phyloP scores from a whole-genome alignment of 129 eudicot genomes.

The Arctium lappa region DNA sequence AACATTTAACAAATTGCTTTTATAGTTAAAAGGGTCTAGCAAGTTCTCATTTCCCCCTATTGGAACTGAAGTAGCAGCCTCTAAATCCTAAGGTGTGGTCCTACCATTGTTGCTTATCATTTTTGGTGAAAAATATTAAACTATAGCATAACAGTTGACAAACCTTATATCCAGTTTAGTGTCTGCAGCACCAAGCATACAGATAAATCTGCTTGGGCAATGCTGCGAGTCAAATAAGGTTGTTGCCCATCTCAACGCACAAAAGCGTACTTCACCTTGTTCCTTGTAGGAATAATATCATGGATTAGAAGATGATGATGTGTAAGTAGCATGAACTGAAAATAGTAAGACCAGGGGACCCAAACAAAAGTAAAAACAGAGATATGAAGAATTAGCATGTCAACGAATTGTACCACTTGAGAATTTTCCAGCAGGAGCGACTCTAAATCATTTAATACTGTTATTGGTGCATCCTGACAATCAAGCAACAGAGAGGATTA shows the following conservation, averaged over 20 bases:
- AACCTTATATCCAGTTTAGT: constrained; percentile 87
- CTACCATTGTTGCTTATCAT: not conserved
- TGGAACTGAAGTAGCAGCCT: not conserved
- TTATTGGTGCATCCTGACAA: constrained; percentile 74
- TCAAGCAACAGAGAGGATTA: constrained; percentile 19
- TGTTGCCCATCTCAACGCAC: constrained; percentile 96
- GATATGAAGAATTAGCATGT: constrained; percentile 7
- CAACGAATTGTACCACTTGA: constrained; percentile 62
- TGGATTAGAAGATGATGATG: constrained; percentile 10
- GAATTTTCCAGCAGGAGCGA: constrained; percentile 66
- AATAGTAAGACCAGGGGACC: constrained; percentile 11
- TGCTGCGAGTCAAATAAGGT: constrained; percentile 79
- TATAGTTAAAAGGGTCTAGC: not conserved
- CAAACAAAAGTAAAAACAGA: constrained; percentile 6
- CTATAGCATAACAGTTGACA: not conserved
- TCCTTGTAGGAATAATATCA: constrained; percentile 47
- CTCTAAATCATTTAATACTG: constrained; percentile 75
- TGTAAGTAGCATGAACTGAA: not conserved
- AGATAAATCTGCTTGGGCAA: constrained; percentile 89
- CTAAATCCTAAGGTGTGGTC: not conserved
- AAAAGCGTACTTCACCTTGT: constrained; percentile 94
- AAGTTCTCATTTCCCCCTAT: not conserved
- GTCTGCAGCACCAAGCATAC: constrained; percentile 94
- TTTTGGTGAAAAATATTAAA: not conserved
- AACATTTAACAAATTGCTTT: not conserved